Evolutionary conservation across 2,329 filamentous ascomycete species (phyloP).

Genomic region (Cladosporium austrohemisphaericum): DNA sequence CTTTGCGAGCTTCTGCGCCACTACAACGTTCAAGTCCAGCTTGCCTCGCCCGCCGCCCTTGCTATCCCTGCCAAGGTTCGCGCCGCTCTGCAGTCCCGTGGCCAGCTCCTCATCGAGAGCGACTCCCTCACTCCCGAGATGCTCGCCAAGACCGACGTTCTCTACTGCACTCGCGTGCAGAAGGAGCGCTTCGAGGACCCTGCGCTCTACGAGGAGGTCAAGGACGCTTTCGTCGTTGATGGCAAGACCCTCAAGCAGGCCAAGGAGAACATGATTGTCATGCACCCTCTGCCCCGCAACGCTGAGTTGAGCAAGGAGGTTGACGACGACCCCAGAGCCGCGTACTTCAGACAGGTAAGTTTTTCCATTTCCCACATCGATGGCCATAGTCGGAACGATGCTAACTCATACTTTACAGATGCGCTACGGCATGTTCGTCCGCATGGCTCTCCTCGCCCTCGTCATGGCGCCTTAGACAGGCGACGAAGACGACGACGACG

Average conservation of each 20-base stretch:
- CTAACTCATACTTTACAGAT: conserved; percentile 62
- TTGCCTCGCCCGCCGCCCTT: conserved; percentile 78
- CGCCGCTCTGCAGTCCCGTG: conserved; percentile 66
- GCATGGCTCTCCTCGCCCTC: conserved; percentile 93
- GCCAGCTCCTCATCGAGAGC: conserved; percentile 73
- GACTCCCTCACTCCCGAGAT: conserved; percentile 82
- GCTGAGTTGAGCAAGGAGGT: conserved; percentile 93
- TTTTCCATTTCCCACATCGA: not conserved
- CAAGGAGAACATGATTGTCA: conserved; percentile 87
- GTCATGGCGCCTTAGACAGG: conserved; percentile 63
- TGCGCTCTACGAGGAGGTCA: conserved; percentile 78
- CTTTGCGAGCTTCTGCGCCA: conserved; percentile 89
- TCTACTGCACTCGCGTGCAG: conserved; percentile 96
- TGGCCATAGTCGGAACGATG: too few species aligned
- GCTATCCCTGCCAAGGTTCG: conserved; percentile 72
- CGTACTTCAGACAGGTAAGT: conserved; percentile 98
- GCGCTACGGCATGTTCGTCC: conserved; percentile 94
- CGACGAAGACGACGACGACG: conserved; percentile 10
- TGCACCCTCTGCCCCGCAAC: conserved; percentile 94
- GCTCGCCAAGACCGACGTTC: conserved; percentile 77
- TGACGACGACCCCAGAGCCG: conserved; percentile 92
- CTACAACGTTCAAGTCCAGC: conserved; percentile 91
- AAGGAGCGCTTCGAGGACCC: conserved; percentile 88
- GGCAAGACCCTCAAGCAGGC: conserved; percentile 85
- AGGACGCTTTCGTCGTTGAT: conserved; percentile 84